Evolutionary conservation across 129 eudicot species (phyloP), one percentile per base, ranked within the genome.

Genomic region (Sambucus nigra): DNA sequence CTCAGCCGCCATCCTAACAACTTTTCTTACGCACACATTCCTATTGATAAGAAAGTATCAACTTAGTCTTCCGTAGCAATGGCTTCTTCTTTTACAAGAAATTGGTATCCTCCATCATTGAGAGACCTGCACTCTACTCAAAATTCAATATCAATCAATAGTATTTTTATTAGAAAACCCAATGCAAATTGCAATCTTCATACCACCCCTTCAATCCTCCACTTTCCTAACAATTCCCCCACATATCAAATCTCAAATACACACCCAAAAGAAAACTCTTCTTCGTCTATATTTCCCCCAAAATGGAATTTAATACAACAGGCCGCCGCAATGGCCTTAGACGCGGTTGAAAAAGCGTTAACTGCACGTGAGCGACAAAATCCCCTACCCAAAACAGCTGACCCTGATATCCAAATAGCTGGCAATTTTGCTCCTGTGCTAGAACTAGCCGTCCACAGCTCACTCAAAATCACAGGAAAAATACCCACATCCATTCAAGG

Each of bases 161-260:
- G 63, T n/a, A n/a, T n/a, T 24, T 51, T 33, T 27, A 24, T 31
- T 0, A 65, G 15, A 24, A 46, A 28, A 47, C 17, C 70, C 18
- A 72, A 59, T 21, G 40, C 63, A 21, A 57, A 47, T 23, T 71
- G 63, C 3, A 77, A 82, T 13, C 54, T 78, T 5, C 77, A 76
- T 35, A 7, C 42, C 27, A 38, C 79, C 1, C 75, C 87, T 33
- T 72, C 77, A 0, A 61, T 84, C 25, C 61, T 60, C 20, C 62
- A 74, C 13, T 58, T 76, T 40, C 87, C 87, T 0, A 78, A 78
- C 26, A 67, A 69, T 9, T 25, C 47, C 14, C 20, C 71, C 6
- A 73, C 54, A 13, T 17, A 33, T 24, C 55, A 44, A 47, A 26
- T 25, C 32, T 14, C 32, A 4, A 6, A 22, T 49, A 49, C 17